A percentile compares a stretch with the other conserved stretches of the same genome.
Conservation (phyloP, 768 basidiomycete species). For the Suillus subalutaceus region DNA sequence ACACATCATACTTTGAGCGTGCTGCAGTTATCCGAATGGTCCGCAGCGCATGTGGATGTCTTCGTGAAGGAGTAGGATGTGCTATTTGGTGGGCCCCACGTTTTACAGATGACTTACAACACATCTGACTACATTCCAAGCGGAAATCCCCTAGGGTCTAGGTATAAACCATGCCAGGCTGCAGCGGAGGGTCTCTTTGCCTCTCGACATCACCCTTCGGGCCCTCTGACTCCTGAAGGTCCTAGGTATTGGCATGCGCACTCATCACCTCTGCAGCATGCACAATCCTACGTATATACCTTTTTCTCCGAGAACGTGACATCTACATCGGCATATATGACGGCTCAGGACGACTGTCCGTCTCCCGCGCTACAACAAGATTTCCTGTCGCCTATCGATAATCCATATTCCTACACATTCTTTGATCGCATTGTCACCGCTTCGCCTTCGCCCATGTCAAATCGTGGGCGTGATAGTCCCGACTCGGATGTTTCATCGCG, state of each 20-base stretch:
- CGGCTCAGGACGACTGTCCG: slow-evolving; percentile 20
- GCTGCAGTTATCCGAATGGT: slow-evolving; percentile 50
- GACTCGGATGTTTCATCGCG: slow-evolving; percentile 19
- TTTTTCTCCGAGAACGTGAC: slow-evolving; percentile 53
- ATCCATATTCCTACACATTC: slow-evolving; percentile 39
- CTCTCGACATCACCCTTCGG: slow-evolving; percentile 22
- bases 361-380: slow-evolving; percentile 23
- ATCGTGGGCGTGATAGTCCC: slow-evolving; percentile 28
- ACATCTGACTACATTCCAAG: slow-evolving; percentile 36
- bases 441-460: slow-evolving; percentile 41
- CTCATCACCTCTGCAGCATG: slow-evolving; percentile 18
- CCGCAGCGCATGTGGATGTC: slow-evolving; percentile 63
- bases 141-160: slow-evolving; percentile 66
- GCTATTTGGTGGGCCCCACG: slow-evolving; percentile 48
- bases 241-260: slow-evolving; percentile 44
- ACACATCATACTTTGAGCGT: slow-evolving; percentile 60
- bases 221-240: slow-evolving; percentile 42
- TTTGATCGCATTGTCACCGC: slow-evolving; percentile 43
- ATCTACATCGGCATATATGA: slow-evolving; percentile 16
- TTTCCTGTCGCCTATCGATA: slow-evolving; percentile 22
- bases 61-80: slow-evolving; percentile 71
- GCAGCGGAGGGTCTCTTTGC: slow-evolving; percentile 50
- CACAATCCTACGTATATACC: slow-evolving; percentile 39
- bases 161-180: slow-evolving; percentile 61
- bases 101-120: not conserved